phyloP scores from a whole-genome alignment of 306 rosid genomes.

The Hippophae gyantsensis region DNA sequence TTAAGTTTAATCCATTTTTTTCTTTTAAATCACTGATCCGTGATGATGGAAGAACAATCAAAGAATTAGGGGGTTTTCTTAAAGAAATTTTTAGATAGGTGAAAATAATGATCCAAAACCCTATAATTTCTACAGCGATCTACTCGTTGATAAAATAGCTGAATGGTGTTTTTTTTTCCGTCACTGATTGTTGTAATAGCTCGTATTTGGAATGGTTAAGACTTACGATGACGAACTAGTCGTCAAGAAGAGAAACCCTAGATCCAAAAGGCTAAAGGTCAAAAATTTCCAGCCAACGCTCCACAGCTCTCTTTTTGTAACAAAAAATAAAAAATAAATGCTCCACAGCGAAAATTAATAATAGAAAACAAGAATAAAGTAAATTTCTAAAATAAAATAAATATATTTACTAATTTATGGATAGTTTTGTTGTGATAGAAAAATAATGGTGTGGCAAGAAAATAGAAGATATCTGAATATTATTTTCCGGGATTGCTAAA shows the following conservation, averaged over 20 bases:
- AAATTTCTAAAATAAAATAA: neutral
- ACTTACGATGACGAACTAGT: slow-evolving; percentile 26
- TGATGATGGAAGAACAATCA: slow-evolving; percentile 10
- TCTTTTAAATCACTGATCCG: slow-evolving; percentile 33
- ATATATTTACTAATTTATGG: neutral
- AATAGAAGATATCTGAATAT: too few relatives aligned
- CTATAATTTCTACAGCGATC: neutral
- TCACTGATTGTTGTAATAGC: slow-evolving; percentile 27
- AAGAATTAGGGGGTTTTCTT: slow-evolving; percentile 21
- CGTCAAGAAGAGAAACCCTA: slow-evolving; percentile 77
- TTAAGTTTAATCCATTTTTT: slow-evolving; percentile 57
- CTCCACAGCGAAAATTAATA: neutral
- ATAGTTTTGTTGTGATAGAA: neutral
- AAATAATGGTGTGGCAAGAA: neutral
- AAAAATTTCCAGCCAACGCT: slow-evolving; percentile 29
- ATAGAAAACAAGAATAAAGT: slow-evolving; percentile 2
- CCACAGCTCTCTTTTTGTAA: slow-evolving; percentile 18
- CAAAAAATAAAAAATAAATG: neutral
- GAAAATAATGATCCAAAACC: slow-evolving; percentile 15
- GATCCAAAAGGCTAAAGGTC: slow-evolving; percentile 95
- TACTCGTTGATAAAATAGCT: too few relatives aligned
- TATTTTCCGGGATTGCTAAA: too few relatives aligned
- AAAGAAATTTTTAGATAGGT: slow-evolving; percentile 48
- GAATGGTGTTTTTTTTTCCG: neutral
- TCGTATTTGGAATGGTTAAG: too few relatives aligned